Percentiles rank a stretch among this genome's conserved stretches.
Evolutionary conservation across 805 yeast species (phyloP).

Genomic region (Jamesozyma hellenica): DNA sequence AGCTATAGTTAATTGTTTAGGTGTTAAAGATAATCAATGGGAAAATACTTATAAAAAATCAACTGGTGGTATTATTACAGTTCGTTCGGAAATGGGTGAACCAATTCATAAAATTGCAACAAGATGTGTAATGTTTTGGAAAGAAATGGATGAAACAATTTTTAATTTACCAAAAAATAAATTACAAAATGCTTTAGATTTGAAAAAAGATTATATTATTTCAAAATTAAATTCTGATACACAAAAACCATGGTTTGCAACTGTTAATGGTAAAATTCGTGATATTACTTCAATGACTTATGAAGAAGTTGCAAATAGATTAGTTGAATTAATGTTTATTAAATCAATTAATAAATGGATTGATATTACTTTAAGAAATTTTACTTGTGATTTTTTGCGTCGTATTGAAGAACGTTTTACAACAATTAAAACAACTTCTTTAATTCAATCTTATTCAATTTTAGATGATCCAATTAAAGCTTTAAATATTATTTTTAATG

Average conservation of each 20-base stretch:
- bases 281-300: slow-evolving; percentile 95
- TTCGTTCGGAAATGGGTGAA: slow-evolving; percentile 98
- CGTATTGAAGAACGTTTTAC: slow-evolving; percentile 96
- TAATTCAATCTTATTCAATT: slow-evolving; percentile 63
- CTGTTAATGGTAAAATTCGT: slow-evolving; percentile 59
- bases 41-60: slow-evolving; percentile 89
- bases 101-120: slow-evolving; percentile 98
- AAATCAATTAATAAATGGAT: slow-evolving; percentile 76
- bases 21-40: slow-evolving; percentile 86
- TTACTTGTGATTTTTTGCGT: slow-evolving; percentile 76
- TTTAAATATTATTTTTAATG: slow-evolving; percentile 48
- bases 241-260: slow-evolving; percentile 97
- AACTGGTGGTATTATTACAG: slow-evolving; percentile 95
- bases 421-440: slow-evolving; percentile 44
- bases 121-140: slow-evolving; percentile 95
- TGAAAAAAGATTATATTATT: slow-evolving; percentile 82
- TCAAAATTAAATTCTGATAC: slow-evolving; percentile 80
- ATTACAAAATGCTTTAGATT: slow-evolving; percentile 65
- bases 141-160: slow-evolving; percentile 89
- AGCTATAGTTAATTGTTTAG: slow-evolving; percentile 82
- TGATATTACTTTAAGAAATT: slow-evolving; percentile 74
- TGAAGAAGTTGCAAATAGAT: slow-evolving; percentile 76
- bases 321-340: slow-evolving; percentile 82
- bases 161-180: slow-evolving; percentile 86
- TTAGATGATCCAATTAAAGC: slow-evolving; percentile 58